Evolutionary conservation across 1,284 basidiomycete species (phyloP), one percentile per base, ranked within the genome.

Genomic region (Moesziomyces sp.): DNA sequence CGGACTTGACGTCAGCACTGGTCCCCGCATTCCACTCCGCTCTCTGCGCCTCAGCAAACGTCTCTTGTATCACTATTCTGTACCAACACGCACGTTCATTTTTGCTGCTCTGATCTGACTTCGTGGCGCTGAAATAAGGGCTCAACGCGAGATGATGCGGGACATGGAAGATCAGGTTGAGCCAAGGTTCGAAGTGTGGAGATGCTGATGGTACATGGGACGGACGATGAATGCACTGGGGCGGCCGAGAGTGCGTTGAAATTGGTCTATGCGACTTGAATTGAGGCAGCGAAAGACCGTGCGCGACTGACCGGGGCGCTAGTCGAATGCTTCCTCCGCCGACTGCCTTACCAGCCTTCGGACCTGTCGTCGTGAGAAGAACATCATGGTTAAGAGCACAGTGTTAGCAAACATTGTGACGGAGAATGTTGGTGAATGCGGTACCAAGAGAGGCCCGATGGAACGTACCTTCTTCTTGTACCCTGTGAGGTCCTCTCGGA

Each of bases 341-440:
- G 80, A 80, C 57, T 79, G 78, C 34, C 82, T 74, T 1, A 82
- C 82, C 23, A 83, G 73, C 48, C 79, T 69, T 46, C 82, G 79
- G 13, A 80, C 78, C 73, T 76, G 64, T 38, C 18, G 46, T 18
- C 7, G 46, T 30, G 11, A 11, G 44, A 21, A 3, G 16, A 34
- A 1, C 30, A 24, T 28, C 26, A 7, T 7, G 24, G 34, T 2
- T 9, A 10, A n/a, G 38, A 18, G 3, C 26, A 5, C 18, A 23
- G 47, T 28, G 47, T 57, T 40, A 62, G 52, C 21, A 49, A 18
- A 28, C 26, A 7, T 28, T 26, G 24, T 26, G 24, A 26, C 24
- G 24, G 6, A 26, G 6, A 24, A 26, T 26, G 24, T 26, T 26
- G 24, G 6, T 26, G 24, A 28, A 10, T 47, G 14, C 26, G 43